These are phyloP conservation scores for Wallemia mellicola DNA, from an alignment of 1,284 basidiomycete species.

Conservation along the genomic window DNA sequence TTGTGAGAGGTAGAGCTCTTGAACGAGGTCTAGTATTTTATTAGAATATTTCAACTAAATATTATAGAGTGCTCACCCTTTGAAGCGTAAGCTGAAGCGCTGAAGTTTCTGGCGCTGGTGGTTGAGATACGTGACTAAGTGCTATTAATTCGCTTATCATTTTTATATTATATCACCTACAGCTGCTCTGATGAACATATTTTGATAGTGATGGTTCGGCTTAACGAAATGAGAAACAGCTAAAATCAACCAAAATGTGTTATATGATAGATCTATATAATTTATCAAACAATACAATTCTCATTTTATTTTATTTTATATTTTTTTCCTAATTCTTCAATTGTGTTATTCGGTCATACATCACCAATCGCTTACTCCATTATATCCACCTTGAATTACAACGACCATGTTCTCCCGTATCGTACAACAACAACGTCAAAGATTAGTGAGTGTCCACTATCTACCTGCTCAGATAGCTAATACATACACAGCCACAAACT, in stretches of 20 bases:
- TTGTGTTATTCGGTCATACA: too few species aligned
- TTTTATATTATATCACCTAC: neutral
- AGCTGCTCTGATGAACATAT: neutral
- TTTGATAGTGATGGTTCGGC: neutral
- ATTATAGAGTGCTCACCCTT: neutral
- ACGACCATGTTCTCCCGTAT: neutral
- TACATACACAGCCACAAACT: neutral
- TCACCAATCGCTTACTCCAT: too few species aligned
- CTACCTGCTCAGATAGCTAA: too few species aligned
- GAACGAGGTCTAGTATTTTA: constrained; percentile 40
- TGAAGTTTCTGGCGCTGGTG: neutral
- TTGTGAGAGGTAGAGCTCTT: constrained; percentile 71
- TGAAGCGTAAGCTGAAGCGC: neutral
- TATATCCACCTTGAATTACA: neutral
- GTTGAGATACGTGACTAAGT: neutral
- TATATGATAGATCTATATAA: too few species aligned
- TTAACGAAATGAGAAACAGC: too few species aligned
- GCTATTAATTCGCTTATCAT: neutral
- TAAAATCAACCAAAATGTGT: too few species aligned
- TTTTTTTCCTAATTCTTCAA: neutral
- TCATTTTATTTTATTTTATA: neutral
- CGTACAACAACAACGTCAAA: neutral
- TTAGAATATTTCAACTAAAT: neutral
- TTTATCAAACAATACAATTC: too few species aligned
- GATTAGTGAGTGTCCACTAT: too few species aligned